Conservation (phyloP, 2,329 filamentous ascomycete species). For the Talaromyces verruculosus region DNA sequence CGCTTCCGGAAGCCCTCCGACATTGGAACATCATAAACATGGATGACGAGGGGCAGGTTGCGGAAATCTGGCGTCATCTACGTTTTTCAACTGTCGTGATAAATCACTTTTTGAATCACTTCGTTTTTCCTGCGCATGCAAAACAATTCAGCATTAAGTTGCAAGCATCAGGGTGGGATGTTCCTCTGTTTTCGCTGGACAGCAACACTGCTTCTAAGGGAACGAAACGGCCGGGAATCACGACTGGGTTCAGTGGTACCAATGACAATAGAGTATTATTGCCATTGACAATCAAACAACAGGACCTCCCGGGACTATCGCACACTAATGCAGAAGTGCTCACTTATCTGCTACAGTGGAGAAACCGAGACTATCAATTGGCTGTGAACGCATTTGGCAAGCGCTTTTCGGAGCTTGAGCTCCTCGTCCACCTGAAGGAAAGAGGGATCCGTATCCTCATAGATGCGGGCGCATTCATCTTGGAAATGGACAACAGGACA, state of each 20-base stretch:
- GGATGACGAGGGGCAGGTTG: constrained; percentile 55
- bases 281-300: constrained; percentile 61
- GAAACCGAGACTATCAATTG: constrained; percentile 52
- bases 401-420: constrained; percentile 47
- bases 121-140: constrained; percentile 65
- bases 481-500: constrained; percentile 59
- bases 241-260: constrained; percentile 71
- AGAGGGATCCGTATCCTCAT: constrained; percentile 56
- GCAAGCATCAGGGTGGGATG: constrained; percentile 67
- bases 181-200: constrained; percentile 50
- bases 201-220: neutral
- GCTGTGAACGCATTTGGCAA: constrained; percentile 32
- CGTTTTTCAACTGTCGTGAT: constrained; percentile 53
- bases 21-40: constrained; percentile 61
- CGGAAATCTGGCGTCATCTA: constrained; percentile 53
- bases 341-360: constrained; percentile 54
- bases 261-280: constrained; percentile 64
- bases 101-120: constrained; percentile 62
- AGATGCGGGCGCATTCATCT: constrained; percentile 63
- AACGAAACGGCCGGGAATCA: constrained; percentile 32
- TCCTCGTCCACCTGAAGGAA: constrained; percentile 46
- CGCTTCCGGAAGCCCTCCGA: constrained; percentile 49
- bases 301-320: constrained; percentile 56
- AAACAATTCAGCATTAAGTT: constrained; percentile 65
- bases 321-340: constrained; percentile 67